These are phyloP conservation scores for Microsporum ferrugineum DNA, from an alignment of 2,329 filamentous ascomycete genomes.

Conservation along the genomic window DNA sequence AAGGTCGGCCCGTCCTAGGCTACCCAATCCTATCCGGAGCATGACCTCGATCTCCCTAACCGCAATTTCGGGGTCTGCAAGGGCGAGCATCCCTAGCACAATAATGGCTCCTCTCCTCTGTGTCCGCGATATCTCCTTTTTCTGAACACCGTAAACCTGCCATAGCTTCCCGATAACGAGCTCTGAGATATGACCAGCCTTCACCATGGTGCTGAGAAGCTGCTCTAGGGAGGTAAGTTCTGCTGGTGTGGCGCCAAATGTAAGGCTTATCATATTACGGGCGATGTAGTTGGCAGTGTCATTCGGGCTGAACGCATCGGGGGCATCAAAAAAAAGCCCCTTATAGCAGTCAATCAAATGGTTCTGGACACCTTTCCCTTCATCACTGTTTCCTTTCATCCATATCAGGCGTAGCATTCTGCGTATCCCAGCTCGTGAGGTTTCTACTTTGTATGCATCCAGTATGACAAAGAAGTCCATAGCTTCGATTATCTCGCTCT, in stretches of 20 bases:
- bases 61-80: conserved; percentile 84
- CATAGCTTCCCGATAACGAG: conserved; percentile 83
- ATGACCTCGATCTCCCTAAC: conserved; percentile 93
- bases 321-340: conserved; percentile 89
- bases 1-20: conserved; percentile 68
- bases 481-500: conserved; percentile 95
- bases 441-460: conserved; percentile 91
- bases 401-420: conserved; percentile 95
- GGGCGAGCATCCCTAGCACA: conserved; percentile 88
- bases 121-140: conserved; percentile 79
- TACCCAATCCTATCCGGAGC: conserved; percentile 76
- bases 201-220: conserved; percentile 95
- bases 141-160: conserved; percentile 94
- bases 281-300: conserved; percentile 93
- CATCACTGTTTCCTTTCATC: conserved; percentile 98
- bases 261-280: conserved; percentile 97
- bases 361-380: conserved; percentile 93
- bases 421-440: conserved; percentile 81
- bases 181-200: conserved; percentile 72
- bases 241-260: conserved; percentile 86
- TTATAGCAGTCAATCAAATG: conserved; percentile 97
- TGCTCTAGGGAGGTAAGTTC: conserved; percentile 94
- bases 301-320: conserved; percentile 73
- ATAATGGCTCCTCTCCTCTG: conserved; percentile 92
- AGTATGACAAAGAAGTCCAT: conserved; percentile 97